phyloP scores from a whole-genome alignment of 208 protist genomes.

The Novymonas esmeraldas region DNA sequence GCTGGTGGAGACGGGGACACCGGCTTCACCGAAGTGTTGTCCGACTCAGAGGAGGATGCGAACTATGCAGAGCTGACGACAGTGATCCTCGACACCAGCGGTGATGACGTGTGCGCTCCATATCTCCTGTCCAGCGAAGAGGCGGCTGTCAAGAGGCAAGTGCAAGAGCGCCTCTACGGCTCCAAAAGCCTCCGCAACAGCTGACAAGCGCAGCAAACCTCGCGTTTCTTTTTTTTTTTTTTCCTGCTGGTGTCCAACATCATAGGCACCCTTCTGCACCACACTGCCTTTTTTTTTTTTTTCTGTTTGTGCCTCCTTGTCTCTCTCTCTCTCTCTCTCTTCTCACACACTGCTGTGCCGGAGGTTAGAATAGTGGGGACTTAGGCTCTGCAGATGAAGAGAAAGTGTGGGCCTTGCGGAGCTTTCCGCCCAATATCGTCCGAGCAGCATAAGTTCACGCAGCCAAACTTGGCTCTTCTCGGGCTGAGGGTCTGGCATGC shows the following conservation, averaged over 20 bases:
- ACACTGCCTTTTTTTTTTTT: not conserved
- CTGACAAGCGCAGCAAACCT: not conserved
- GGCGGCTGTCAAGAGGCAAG: slow-evolving; percentile 6
- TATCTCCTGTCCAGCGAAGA: slow-evolving; percentile 17
- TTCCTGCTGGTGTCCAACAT: not conserved
- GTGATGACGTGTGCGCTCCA: not conserved
- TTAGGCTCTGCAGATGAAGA: not conserved
- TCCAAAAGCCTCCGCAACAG: not conserved
- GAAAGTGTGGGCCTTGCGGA: too few species aligned
- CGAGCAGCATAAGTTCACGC: too few species aligned
- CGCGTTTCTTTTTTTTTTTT: slow-evolving; percentile 1
- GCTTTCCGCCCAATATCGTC: too few species aligned
- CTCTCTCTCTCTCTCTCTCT: slow-evolving; percentile 2
- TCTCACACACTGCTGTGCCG: not conserved
- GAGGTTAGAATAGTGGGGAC: not conserved
- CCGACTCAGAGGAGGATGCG: not conserved
- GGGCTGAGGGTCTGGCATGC: too few species aligned
- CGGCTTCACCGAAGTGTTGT: not conserved
- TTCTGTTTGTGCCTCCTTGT: not conserved
- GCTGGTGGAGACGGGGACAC: not conserved
- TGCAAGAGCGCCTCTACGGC: slow-evolving; percentile 5
- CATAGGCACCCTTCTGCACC: not conserved
- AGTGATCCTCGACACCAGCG: not conserved
- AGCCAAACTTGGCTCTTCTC: too few species aligned
- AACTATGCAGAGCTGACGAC: slow-evolving; percentile 9